phyloP scores from a whole-genome alignment of 192 early-diverging fungal species.

The Coemansia sp. region DNA sequence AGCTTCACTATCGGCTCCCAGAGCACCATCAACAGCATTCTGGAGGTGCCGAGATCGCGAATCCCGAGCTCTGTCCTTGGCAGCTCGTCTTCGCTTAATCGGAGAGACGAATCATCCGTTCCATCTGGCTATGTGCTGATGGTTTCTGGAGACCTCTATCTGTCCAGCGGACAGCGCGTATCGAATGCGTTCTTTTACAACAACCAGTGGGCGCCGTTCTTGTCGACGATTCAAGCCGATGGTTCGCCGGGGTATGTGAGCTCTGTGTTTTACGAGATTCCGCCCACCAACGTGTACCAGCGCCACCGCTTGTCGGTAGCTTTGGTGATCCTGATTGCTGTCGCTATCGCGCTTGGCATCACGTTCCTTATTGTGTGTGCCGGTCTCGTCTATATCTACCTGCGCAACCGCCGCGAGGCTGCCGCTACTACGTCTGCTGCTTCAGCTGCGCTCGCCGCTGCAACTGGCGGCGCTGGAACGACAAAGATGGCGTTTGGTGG shows the following conservation, averaged over 20 bases:
- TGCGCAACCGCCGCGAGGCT: slow-evolving; percentile 56
- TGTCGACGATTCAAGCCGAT: slow-evolving; percentile 47
- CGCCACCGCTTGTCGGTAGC: slow-evolving; percentile 54
- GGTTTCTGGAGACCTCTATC: slow-evolving; percentile 38
- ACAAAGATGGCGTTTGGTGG: slow-evolving; percentile 28
- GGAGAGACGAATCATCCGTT: slow-evolving; percentile 23
- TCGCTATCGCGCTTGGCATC: slow-evolving; percentile 66
- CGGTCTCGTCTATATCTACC: slow-evolving; percentile 59
- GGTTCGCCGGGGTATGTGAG: slow-evolving; percentile 41
- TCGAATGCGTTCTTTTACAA: slow-evolving; percentile 50
- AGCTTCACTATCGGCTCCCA: slow-evolving; percentile 27
- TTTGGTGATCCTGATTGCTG: slow-evolving; percentile 67
- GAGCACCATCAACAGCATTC: slow-evolving; percentile 31
- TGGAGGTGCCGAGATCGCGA: slow-evolving; percentile 37
- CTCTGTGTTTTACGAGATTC: slow-evolving; percentile 49
- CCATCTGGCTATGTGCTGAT: slow-evolving; percentile 44
- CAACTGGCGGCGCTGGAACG: slow-evolving; percentile 27
- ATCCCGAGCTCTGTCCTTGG: slow-evolving; percentile 44
- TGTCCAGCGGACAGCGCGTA: slow-evolving; percentile 30
- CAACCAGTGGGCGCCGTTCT: slow-evolving; percentile 47
- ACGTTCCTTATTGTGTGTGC: slow-evolving; percentile 63
- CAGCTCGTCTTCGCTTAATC: slow-evolving; percentile 14
- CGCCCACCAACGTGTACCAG: slow-evolving; percentile 50
- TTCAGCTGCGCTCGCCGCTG: slow-evolving; percentile 48
- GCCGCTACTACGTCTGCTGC: slow-evolving; percentile 52